Evolutionary conservation across 2,329 filamentous ascomycete species (phyloP).

Genomic region (Pseudogymnoascus sp.): DNA sequence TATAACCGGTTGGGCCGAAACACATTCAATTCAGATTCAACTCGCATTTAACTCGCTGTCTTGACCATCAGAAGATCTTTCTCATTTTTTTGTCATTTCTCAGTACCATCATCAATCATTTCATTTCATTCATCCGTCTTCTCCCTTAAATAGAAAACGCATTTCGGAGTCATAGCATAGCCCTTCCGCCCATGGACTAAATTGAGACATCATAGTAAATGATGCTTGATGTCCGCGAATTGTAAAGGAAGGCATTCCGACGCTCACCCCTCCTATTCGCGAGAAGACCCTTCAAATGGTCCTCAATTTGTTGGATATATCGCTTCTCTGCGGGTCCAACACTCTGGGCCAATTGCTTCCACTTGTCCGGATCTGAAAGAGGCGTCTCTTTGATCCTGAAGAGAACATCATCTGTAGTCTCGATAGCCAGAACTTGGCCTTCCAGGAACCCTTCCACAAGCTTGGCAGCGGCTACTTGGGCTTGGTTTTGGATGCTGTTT

Average conservation of each 20-base stretch:
- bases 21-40: neutral
- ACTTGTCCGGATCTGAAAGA: conserved; percentile 74
- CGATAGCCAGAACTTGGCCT: conserved; percentile 79
- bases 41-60: neutral
- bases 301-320: conserved; percentile 77
- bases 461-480: conserved; percentile 51
- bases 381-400: conserved; percentile 67
- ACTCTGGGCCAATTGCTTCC: conserved; percentile 73
- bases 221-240: conserved; percentile 77
- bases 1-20: neutral
- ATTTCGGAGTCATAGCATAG: neutral
- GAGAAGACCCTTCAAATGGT: conserved; percentile 61
- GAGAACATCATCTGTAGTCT: conserved; percentile 78
- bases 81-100: neutral
- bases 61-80: neutral
- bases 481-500: conserved; percentile 71
- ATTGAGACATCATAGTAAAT: conserved; percentile 73
- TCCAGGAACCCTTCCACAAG: conserved; percentile 66
- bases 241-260: conserved; percentile 81
- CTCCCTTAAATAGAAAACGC: neutral
- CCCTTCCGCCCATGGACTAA: conserved; percentile 17
- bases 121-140: neutral
- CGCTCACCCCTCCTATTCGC: conserved; percentile 51
- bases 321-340: conserved; percentile 71
- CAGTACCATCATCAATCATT: neutral